phyloP scores from a whole-genome alignment of 805 yeast species.

The Teunomyces gatunensis region DNA sequence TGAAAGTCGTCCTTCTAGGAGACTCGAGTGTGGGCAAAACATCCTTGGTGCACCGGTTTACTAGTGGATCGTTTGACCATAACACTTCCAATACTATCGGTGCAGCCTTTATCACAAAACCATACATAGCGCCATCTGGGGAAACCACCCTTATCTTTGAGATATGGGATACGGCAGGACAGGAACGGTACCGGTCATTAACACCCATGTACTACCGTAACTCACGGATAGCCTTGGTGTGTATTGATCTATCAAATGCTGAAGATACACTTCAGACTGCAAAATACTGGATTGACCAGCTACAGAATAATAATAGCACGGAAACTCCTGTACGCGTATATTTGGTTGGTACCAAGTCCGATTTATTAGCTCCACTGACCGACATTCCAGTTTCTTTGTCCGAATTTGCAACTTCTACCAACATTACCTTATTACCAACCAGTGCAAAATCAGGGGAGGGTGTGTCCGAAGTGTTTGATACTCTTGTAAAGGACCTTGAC shows the following conservation, averaged over 20 bases:
- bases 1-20: slow-evolving; percentile 44
- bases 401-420: slow-evolving; percentile 17
- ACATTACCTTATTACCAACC: slow-evolving; percentile 32
- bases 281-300: slow-evolving; percentile 86
- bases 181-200: slow-evolving; percentile 42
- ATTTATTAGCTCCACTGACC: slow-evolving; percentile 46
- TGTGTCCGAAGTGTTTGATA: slow-evolving; percentile 39
- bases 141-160: slow-evolving; percentile 51
- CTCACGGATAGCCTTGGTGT: slow-evolving; percentile 66
- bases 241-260: slow-evolving; percentile 69
- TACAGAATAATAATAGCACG: slow-evolving; percentile 29
- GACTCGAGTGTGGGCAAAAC: slow-evolving; percentile 64
- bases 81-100: slow-evolving; percentile 92
- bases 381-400: slow-evolving; percentile 10
- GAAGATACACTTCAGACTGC: slow-evolving; percentile 61
- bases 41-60: slow-evolving; percentile 81
- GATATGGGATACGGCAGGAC: slow-evolving; percentile 97
- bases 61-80: slow-evolving; percentile 66
- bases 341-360: slow-evolving; percentile 83
- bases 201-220: slow-evolving; percentile 48
- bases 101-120: slow-evolving; percentile 93
- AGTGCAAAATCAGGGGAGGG: slow-evolving; percentile 75
- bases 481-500: slow-evolving; percentile 28
- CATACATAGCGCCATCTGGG: slow-evolving; percentile 37
- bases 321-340: slow-evolving; percentile 24